Evolutionary conservation across 2,329 filamentous ascomycete species (phyloP).

Genomic region (Aspergillus hiratsukae): DNA sequence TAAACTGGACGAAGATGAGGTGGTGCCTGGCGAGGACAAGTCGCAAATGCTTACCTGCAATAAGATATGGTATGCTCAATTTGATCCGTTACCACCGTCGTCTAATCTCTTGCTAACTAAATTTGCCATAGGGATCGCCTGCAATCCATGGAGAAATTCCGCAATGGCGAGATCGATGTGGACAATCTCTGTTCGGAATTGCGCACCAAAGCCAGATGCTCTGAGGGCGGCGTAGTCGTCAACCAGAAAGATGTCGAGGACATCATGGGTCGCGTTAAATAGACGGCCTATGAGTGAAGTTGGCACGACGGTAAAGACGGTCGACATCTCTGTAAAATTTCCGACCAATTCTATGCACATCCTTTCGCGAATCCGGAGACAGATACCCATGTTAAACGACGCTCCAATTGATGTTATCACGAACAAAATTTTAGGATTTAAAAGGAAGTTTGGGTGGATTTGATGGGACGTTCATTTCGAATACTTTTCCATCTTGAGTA

Average conservation of each 20-base stretch:
- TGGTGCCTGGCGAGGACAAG: conserved; percentile 57
- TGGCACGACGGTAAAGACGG: conserved; percentile 15
- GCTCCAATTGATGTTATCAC: conserved; percentile 8
- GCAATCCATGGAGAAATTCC: conserved; percentile 79
- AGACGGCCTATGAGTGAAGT: conserved; percentile 6
- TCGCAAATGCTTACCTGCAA: conserved; percentile 73
- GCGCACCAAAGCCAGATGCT: conserved; percentile 93
- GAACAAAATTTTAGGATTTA: conserved; percentile 10
- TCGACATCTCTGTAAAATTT: conserved; percentile 3
- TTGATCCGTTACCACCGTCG: not conserved
- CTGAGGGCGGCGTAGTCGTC: conserved; percentile 80
- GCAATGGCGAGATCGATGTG: conserved; percentile 87
- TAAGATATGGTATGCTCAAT: conserved; percentile 76
- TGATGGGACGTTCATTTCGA: not conserved
- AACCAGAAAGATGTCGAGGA: conserved; percentile 83
- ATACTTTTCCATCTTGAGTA: not conserved
- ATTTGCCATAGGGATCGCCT: conserved; percentile 71
- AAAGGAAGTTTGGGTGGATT: not conserved
- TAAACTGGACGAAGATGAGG: conserved; percentile 57
- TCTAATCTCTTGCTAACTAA: conserved; percentile 38
- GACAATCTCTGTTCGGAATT: conserved; percentile 90
- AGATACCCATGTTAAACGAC: conserved; percentile 24
- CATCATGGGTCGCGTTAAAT: conserved; percentile 53
- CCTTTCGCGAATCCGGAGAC: conserved; percentile 8
- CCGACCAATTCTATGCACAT: not conserved